Base-by-base conservation (phyloP, 1,284 basidiomycete species). In the Moniliophthora roreri region DNA sequence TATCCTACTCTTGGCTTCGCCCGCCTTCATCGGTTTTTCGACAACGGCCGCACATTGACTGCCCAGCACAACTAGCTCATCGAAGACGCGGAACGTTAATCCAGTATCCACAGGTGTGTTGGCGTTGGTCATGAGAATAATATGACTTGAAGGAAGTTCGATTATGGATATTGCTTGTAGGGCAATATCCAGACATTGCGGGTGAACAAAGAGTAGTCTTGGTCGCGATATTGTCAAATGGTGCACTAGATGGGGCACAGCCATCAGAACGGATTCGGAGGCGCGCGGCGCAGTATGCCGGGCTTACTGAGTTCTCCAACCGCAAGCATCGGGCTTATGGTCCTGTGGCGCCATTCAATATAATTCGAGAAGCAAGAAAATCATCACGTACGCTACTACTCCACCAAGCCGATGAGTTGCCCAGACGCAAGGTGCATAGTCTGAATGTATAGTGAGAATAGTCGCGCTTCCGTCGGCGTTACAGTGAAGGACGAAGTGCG, bases 321-420 rank as follows among this genome's bases (percentile, higher is more conserved):
- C n/a, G 61, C 59, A 16, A 64, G 45, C 42, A 50, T 54, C n/a
- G 62, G 62, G 34, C 57, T 61, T 13, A 62, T 24, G 15, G 62
- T 62, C 23, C 60, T 63, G 37, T 36, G 16, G 26, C 21, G 23
- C n/a, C 26, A 11, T 34, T 51, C n/a, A 51, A 8, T 40, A 53
- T 11, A 18, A 11, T 10, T 10, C 23, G 23, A 9, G 35, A 37
- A 36, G 10, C 28, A 42, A 15, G 48, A 54, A 38, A 15, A 47
- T 37, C 39, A 32, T n/a, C 4, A 52, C 60, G 51, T 54, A 62
- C 62, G 61, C 55, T 34, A 60, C 61, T 45, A 62, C 56, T 36
- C 52, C 61, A 18, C 61, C 61, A 16, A 62, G 37, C n/a, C 61
- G 58, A 53, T 64, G 62, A 3, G 57, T 51, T 4, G 60, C 62